A percentile compares a stretch with the other conserved stretches of the same genome.
Conservation (phyloP, 2,329 filamentous ascomycete species). For the Trichoderma guizhouense region DNA sequence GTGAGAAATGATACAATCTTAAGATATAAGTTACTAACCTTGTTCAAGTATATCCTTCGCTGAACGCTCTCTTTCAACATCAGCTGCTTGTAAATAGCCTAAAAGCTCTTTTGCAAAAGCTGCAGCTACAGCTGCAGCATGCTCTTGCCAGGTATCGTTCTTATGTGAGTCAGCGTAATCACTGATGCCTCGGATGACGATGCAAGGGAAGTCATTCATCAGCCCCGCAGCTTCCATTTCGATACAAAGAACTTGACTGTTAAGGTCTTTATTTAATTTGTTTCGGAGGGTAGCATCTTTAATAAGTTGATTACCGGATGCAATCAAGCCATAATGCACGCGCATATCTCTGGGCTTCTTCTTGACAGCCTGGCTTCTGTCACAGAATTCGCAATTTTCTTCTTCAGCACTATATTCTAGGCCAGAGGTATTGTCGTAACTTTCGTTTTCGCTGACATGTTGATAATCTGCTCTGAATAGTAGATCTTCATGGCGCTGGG, state of each 20-base stretch:
- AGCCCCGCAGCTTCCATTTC: background rate
- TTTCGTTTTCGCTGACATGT: background rate
- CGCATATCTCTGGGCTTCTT: background rate
- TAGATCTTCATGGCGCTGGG: background rate
- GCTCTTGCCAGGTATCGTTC: background rate
- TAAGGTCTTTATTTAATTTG: background rate
- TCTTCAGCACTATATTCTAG: background rate
- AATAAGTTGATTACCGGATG: background rate
- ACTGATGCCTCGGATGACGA: background rate
- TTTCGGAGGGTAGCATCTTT: background rate
- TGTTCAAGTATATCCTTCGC: background rate
- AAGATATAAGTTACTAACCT: background rate
- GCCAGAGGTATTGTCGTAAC: rapidly evolving
- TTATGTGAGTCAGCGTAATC: background rate
- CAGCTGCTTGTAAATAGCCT: rapidly evolving
- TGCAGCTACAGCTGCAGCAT: background rate
- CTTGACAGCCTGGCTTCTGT: background rate
- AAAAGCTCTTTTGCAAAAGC: background rate
- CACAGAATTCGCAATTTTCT: background rate
- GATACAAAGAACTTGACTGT: background rate
- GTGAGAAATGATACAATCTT: background rate
- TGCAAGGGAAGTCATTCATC: background rate
- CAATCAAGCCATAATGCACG: background rate
- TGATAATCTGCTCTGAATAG: background rate
- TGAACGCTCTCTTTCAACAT: background rate